Percentiles rank a stretch among this genome's conserved stretches.
These are phyloP conservation scores for Neurospora africana DNA, from an alignment of 495 filamentous ascomycete genomes.

Conservation along the genomic window DNA sequence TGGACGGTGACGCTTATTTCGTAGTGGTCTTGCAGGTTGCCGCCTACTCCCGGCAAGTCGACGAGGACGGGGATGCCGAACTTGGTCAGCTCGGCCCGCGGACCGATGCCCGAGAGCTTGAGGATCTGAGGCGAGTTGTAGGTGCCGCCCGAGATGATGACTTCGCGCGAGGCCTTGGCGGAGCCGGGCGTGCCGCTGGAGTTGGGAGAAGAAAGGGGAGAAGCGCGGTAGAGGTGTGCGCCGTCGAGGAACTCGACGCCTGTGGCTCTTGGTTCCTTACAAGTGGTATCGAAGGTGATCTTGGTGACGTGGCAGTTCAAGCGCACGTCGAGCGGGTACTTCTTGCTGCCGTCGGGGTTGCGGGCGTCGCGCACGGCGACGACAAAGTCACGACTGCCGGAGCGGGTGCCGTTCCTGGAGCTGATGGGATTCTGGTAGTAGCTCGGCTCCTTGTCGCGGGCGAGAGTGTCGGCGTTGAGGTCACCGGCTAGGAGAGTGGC, in stretches of 20 bases:
- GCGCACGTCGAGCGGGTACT: constrained; percentile 49
- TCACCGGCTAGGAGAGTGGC: constrained; percentile 39
- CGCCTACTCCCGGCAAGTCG: constrained; percentile 51
- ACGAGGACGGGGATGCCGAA: constrained; percentile 40
- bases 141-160: constrained; percentile 52
- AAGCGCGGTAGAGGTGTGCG: constrained; percentile 48
- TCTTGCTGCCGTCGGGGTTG: constrained; percentile 40
- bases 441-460: constrained; percentile 15
- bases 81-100: constrained; percentile 32
- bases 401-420: constrained; percentile 37
- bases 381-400: constrained; percentile 44
- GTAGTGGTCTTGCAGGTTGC: constrained; percentile 58
- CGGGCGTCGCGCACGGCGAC: constrained; percentile 38
- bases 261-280: constrained; percentile 36
- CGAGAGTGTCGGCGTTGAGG: constrained; percentile 34
- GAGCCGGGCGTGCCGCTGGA: constrained; percentile 30
- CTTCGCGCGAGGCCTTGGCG: constrained; percentile 43
- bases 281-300: constrained; percentile 38
- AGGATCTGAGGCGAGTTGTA: constrained; percentile 56
- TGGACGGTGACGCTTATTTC: constrained; percentile 41
- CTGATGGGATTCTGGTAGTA: constrained; percentile 46
- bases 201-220: constrained; percentile 24
- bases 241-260: constrained; percentile 57
- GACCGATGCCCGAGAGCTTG: constrained; percentile 54
- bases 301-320: constrained; percentile 52